phyloP scores from a whole-genome alignment of 2,329 filamentous ascomycete genomes.

The Domatiomyces catenatus region DNA sequence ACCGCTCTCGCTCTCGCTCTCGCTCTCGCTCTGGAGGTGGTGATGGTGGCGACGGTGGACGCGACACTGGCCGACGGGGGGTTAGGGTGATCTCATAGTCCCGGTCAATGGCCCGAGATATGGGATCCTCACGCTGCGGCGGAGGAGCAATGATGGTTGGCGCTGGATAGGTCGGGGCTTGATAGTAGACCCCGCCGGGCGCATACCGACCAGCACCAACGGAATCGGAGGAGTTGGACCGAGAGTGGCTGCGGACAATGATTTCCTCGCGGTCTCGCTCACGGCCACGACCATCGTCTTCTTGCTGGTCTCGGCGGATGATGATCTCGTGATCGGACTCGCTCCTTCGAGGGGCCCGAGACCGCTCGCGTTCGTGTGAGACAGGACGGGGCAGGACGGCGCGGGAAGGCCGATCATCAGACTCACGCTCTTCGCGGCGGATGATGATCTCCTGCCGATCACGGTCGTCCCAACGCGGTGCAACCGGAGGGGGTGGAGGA shows the following conservation, averaged over 20 bases:
- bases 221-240: conserved; percentile 13
- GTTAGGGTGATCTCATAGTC: conserved; percentile 34
- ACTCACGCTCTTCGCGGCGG: conserved; percentile 25
- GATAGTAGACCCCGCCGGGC: not conserved
- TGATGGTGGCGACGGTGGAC: conserved; percentile 27
- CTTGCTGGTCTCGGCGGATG: conserved; percentile 26
- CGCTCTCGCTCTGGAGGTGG: conserved; percentile 21
- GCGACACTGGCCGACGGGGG: conserved; percentile 23
- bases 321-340: conserved; percentile 23
- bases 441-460: conserved; percentile 22
- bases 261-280: conserved; percentile 19
- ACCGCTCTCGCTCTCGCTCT: conserved; percentile 20
- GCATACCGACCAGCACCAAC: conserved; percentile 24
- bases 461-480: conserved; percentile 3
- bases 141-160: conserved; percentile 57
- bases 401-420: not conserved
- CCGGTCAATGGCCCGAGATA: conserved; percentile 74
- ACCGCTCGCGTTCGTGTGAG: conserved; percentile 17
- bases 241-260: conserved; percentile 25
- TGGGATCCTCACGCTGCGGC: conserved; percentile 73
- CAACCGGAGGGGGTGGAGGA: not conserved
- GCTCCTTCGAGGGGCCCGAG: conserved; percentile 7
- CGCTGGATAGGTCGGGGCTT: conserved; percentile 37
- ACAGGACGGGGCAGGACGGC: conserved; percentile 10
- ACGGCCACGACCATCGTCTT: conserved; percentile 17